phyloP scores from a whole-genome alignment of 225 moss, liverwort and hornwort species.

The Pleurozium schreberi region DNA sequence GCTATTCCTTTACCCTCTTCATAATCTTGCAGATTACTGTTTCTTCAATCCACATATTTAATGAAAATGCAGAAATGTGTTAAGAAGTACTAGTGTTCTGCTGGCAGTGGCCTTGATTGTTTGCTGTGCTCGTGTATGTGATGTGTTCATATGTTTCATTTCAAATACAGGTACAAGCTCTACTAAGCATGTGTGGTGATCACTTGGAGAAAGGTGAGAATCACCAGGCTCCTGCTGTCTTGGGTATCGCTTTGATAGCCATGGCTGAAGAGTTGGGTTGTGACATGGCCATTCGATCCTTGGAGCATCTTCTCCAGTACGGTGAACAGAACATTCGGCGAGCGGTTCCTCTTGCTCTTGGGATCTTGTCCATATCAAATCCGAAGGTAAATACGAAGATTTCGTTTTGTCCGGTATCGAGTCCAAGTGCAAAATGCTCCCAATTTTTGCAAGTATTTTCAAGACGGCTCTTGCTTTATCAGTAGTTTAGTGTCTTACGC shows the following conservation, averaged over 20 bases:
- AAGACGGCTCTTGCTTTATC: neutral
- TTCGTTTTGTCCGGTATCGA: neutral
- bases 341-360: constrained; percentile 92
- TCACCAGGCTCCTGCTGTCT: constrained; percentile 93
- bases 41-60: neutral
- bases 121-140: neutral
- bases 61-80: neutral
- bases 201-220: constrained; percentile 94
- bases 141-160: neutral
- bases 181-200: constrained; percentile 91
- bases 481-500: neutral
- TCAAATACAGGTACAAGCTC: constrained; percentile 69
- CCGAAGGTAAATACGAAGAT: constrained; percentile 46
- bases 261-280: constrained; percentile 99
- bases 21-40: neutral
- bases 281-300: constrained; percentile 97
- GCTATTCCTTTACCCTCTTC: neutral
- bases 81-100: neutral
- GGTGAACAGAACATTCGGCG: constrained; percentile 97
- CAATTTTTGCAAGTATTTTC: neutral
- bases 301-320: constrained; percentile 95
- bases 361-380: constrained; percentile 86
- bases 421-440: neutral
- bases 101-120: neutral
- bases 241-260: constrained; percentile 93